A percentile compares a stretch with the other conserved stretches of the same genome.
These are phyloP conservation scores for Candolleomyces efflorescens DNA, from an alignment of 768 basidiomycete species.

Conservation along the genomic window DNA sequence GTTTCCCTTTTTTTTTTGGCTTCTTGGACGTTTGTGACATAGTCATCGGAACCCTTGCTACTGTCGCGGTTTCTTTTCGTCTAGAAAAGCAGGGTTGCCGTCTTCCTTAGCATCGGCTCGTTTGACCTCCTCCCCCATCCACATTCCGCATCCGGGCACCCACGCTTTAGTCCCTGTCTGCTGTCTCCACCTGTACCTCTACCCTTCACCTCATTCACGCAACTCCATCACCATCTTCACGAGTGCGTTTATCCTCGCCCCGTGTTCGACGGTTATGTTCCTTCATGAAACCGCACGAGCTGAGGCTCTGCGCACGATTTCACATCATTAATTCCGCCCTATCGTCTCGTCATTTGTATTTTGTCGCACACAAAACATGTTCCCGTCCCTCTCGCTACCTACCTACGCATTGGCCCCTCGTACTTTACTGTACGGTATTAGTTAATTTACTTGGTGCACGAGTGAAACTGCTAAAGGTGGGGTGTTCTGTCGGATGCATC, in stretches of 20 bases:
- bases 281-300: conserved; percentile 1
- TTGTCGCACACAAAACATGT: not conserved
- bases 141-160: not conserved
- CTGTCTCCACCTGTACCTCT: not conserved
- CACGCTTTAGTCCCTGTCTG: not conserved
- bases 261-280: conserved; percentile 4
- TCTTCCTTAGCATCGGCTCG: not conserved
- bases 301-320: conserved; percentile 1
- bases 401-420: too few species aligned
- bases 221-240: not conserved
- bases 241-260: conserved; percentile 2
- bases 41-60: not conserved
- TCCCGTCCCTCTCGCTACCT: not conserved
- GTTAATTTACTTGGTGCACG: too few species aligned
- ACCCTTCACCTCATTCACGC: not conserved
- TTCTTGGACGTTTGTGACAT: not conserved
- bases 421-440: too few species aligned
- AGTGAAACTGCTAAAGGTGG: too few species aligned
- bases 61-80: not conserved
- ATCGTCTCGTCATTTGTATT: not conserved
- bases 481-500: too few species aligned
- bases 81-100: not conserved
- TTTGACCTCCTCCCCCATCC: not conserved
- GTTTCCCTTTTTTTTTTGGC: not conserved
- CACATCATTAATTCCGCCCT: not conserved